Percentiles rank a stretch among this genome's conserved stretches.
Evolutionary conservation across 495 filamentous ascomycete species (phyloP).

Genomic region (Hypoxylon crocopeplum): DNA sequence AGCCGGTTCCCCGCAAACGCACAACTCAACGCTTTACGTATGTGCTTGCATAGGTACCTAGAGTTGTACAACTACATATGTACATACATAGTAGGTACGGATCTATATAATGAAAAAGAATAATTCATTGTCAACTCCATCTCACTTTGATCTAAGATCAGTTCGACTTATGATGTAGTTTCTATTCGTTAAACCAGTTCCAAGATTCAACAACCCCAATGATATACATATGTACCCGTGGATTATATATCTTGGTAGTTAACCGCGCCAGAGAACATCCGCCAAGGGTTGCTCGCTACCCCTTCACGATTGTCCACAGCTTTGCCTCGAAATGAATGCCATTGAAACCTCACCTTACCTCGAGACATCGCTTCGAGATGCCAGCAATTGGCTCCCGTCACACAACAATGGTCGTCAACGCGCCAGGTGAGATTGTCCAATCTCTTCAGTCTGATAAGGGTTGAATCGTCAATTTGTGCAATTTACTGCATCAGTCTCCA

Average conservation of each 20-base stretch:
- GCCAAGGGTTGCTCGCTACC: not conserved
- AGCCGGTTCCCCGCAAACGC: constrained; percentile 30
- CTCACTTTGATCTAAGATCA: not conserved
- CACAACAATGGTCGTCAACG: constrained; percentile 23
- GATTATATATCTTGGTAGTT: not conserved
- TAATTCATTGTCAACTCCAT: not conserved
- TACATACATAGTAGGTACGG: not conserved
- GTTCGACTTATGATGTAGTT: not conserved
- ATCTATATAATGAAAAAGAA: not conserved
- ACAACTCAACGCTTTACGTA: constrained; percentile 9
- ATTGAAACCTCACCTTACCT: constrained; percentile 11
- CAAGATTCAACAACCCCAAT: not conserved
- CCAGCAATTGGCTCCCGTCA: constrained; percentile 25
- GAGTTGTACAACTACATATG: constrained; percentile 3
- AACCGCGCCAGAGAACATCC: not conserved
- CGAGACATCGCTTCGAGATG: constrained; percentile 16
- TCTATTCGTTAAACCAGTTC: not conserved
- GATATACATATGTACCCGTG: not conserved
- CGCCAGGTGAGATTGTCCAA: constrained; percentile 27
- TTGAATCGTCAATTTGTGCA: constrained; percentile 11
- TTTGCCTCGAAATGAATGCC: constrained; percentile 1
- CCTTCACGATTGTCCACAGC: not conserved
- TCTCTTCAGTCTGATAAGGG: constrained; percentile 25
- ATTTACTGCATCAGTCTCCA: constrained; percentile 14
- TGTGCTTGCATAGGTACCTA: not conserved